These are phyloP conservation scores for Microcos paniculata DNA, from an alignment of 345 rosid species.

Conservation along the genomic window DNA sequence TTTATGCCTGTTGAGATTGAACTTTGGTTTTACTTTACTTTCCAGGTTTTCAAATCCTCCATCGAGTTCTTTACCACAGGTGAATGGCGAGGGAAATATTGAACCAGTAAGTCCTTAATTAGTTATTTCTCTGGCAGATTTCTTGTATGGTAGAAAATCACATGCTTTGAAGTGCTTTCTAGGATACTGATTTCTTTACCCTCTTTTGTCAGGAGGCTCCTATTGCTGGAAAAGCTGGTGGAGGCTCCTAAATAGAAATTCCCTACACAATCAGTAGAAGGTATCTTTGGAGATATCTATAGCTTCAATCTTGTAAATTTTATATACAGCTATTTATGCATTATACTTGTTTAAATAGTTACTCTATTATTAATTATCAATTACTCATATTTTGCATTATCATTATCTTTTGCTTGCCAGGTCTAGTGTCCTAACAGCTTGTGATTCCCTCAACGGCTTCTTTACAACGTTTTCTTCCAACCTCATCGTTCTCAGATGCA, in stretches of 20 bases:
- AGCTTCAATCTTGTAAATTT: background rate
- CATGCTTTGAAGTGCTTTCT: background rate
- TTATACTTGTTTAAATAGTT: background rate
- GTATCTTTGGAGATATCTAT: slow-evolving; percentile 29
- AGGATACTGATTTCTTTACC: slow-evolving; percentile 8
- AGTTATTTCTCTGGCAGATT: slow-evolving; percentile 1
- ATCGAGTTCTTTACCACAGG: slow-evolving; percentile 42
- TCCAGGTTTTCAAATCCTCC: slow-evolving; percentile 64
- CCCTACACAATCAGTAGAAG: slow-evolving; percentile 32
- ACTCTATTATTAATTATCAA: background rate
- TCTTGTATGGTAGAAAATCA: background rate
- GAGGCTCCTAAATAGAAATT: slow-evolving; percentile 41
- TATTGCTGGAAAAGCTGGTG: slow-evolving; percentile 62
- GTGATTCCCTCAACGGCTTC: slow-evolving; percentile 43
- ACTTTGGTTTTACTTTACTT: background rate
- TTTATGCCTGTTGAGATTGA: slow-evolving; percentile 1
- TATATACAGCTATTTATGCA: background rate
- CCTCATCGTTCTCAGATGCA: slow-evolving; percentile 28
- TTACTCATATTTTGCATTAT: background rate
- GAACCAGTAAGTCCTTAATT: slow-evolving; percentile 37
- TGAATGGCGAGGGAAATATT: slow-evolving; percentile 49
- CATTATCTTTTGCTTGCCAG: slow-evolving; percentile 42
- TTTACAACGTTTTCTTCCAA: slow-evolving; percentile 31
- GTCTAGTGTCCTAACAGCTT: slow-evolving; percentile 48
- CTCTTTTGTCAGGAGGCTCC: slow-evolving; percentile 53